Percentiles rank a stretch among this genome's conserved stretches.
Evolutionary conservation across 2,329 filamentous ascomycete species (phyloP).

Genomic region (Epichloe hybrida): DNA sequence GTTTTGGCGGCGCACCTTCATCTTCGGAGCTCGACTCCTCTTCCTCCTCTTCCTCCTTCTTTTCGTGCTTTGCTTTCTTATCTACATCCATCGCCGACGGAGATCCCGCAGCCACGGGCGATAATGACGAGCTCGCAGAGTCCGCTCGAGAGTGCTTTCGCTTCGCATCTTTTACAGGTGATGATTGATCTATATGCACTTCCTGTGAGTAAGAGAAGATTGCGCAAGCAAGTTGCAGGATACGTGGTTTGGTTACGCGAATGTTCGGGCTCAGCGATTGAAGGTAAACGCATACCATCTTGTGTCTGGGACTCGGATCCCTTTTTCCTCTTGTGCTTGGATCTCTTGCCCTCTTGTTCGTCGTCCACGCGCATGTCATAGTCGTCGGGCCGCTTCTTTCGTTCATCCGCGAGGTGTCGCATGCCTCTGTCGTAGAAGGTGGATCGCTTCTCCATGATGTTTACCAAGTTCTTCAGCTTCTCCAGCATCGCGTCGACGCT

Average conservation of each 20-base stretch:
- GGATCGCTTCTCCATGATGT: slow-evolving; percentile 53
- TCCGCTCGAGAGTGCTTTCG: slow-evolving; percentile 39
- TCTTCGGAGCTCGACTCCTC: slow-evolving; percentile 43
- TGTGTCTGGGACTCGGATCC: slow-evolving; percentile 42
- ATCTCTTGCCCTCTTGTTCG: slow-evolving; percentile 39
- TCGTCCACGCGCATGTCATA: slow-evolving; percentile 33
- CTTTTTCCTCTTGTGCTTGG: slow-evolving; percentile 70
- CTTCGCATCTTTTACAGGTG: slow-evolving; percentile 39
- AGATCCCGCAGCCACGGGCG: slow-evolving; percentile 37
- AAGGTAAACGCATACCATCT: slow-evolving; percentile 2
- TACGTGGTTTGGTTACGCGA: background rate
- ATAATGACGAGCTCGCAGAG: slow-evolving; percentile 46
- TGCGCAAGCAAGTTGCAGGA: background rate
- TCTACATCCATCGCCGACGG: slow-evolving; percentile 46
- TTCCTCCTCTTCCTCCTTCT: slow-evolving; percentile 23
- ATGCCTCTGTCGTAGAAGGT: slow-evolving; percentile 60
- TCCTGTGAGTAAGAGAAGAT: background rate
- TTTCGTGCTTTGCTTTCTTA: slow-evolving; percentile 32
- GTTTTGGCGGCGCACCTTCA: slow-evolving; percentile 45
- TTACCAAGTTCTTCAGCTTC: slow-evolving; percentile 49
- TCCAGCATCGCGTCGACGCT: slow-evolving; percentile 50
- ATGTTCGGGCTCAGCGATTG: background rate
- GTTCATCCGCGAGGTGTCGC: slow-evolving; percentile 51
- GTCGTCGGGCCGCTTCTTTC: slow-evolving; percentile 49
- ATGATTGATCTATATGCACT: slow-evolving; percentile 33